phyloP scores from a whole-genome alignment of 345 rosid species.

The Salix suchowensis region DNA sequence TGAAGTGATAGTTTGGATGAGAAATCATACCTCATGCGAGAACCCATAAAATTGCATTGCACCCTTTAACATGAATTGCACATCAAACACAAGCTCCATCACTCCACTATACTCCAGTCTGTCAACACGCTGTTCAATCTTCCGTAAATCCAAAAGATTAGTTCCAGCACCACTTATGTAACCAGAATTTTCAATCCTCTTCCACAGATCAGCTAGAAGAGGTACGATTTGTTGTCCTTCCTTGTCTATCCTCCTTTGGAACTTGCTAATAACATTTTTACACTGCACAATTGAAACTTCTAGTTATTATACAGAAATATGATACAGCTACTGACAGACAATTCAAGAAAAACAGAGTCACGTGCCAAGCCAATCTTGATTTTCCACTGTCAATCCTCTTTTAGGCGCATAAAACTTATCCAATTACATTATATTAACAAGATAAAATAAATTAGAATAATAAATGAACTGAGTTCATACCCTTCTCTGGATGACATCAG shows the following conservation, averaged over 20 bases:
- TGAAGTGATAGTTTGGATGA: background rate
- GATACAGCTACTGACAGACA: background rate
- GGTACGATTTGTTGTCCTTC: slow-evolving; percentile 97
- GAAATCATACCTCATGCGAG: slow-evolving; percentile 78
- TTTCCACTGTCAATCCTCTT: background rate
- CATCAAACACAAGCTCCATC: slow-evolving; percentile 85
- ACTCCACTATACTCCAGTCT: slow-evolving; percentile 72
- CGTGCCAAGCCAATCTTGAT: background rate
- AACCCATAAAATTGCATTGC: slow-evolving; percentile 81
- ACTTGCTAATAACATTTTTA: slow-evolving; percentile 84
- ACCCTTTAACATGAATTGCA: slow-evolving; percentile 79
- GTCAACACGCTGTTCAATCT: slow-evolving; percentile 85
- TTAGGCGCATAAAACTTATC: background rate
- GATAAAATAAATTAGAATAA: background rate
- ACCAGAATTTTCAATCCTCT: slow-evolving; percentile 63
- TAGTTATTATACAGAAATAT: slow-evolving; percentile 13
- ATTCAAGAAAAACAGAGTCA: background rate
- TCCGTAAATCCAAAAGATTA: slow-evolving; percentile 70
- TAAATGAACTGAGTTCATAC: slow-evolving; percentile 32
- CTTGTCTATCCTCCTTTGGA: slow-evolving; percentile 80
- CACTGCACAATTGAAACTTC: slow-evolving; percentile 50
- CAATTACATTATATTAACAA: background rate
- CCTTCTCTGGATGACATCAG: slow-evolving; percentile 78
- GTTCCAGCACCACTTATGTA: slow-evolving; percentile 58
- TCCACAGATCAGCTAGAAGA: slow-evolving; percentile 84